Evolutionary conservation across 2,329 filamentous ascomycete genomes (phyloP), one percentile per base, ranked within the genome.

Genomic region (Colletotrichum sp.): DNA sequence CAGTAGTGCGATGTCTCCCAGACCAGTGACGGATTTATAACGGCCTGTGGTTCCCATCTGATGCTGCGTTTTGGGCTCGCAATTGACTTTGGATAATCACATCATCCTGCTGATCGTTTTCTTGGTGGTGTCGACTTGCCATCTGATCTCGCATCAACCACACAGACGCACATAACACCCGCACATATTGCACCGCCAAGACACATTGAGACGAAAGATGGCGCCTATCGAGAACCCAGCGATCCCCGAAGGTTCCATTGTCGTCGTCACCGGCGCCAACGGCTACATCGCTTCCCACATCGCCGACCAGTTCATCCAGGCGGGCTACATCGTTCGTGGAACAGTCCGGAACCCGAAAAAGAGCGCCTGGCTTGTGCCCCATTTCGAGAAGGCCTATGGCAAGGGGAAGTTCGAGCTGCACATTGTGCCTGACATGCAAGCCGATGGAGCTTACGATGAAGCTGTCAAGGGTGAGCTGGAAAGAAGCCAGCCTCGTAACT

Each of bases 291-390:
- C 80, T 9, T 85, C 84, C 3, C 83, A 88, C 8, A 81, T 87
- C 13, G 84, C 83, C 5, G 82, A 85, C 62, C 81, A 87, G 60
- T 79, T 87, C 18, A 82, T 88, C 1, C 65, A 77, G 1, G 78
- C 78, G 0, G 87, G 87, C 16, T 88, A 86, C 72, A 81, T 81
- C 8, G 88, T 90, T n/a, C 86, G 87, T 16, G 88, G 87, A 3
- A 87, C 86, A 5, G 84, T 85, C 15, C 87, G 88, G 1, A 79
- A 82, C 64, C 52, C 76, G 0, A 78, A 81, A 6, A 87, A 84
- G 74, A 81, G 79, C 26, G 70, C 81, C 1, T 86, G 85, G 83
- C 62, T 85, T 9, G 73, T 67, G 2, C 71, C 79, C 0, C 55
- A 68, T n/a, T 84, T 84, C 18, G 82, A 83, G 8, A 79, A 83